Evolutionary conservation across 306 rosid genomes (phyloP), one percentile per base, ranked within the genome.

Genomic region (Vigna radiata): DNA sequence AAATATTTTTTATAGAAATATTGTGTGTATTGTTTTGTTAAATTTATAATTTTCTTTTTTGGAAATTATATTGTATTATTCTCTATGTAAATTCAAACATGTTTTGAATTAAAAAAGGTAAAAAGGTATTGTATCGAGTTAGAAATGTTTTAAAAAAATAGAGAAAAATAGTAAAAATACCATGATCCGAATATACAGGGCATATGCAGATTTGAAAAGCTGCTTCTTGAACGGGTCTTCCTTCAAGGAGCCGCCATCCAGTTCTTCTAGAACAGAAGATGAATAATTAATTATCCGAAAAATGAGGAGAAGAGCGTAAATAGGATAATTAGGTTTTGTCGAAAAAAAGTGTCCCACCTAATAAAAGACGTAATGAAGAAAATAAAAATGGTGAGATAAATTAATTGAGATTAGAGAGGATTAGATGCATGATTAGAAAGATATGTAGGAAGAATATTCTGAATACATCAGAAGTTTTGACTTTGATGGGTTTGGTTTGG

Each of bases 391-490:
- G 33, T 0, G 0, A 19, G 36, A 52, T 50, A 50, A 27, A 41
- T 41, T 0, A 71, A 29, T 29, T 29, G 5, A 29, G 66, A 47
- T 16, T 4, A 33, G 7, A 41, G 18, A 0, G 3, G 86, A 78
- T 83, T 73, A 68, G 86, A 83, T 68, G 43, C 1, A 37, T 6
- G 43, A 37, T 37, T 37, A 8, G 44, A 39, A 8, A 39, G 11
- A 1, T 21, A n/a, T 47, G 72, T 36, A 19, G 43, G 15, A 44
- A 18, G 73, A 62, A 82, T 76, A 76, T 76, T 68, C 19, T 23
- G 54, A 78, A 76, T 13, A 70, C 69, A 76, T 29, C 41, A 60
- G 11, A 29, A 46, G 41, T 2, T n/a, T 82, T 77, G 79, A 77
- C 76, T 77, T 72, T 46, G 64, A 74, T 46, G 23, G 18, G 21